Percentiles rank a stretch among this genome's conserved stretches.
Conservation (phyloP, 2,329 filamentous ascomycete species). For the Botrytis galanthina region DNA sequence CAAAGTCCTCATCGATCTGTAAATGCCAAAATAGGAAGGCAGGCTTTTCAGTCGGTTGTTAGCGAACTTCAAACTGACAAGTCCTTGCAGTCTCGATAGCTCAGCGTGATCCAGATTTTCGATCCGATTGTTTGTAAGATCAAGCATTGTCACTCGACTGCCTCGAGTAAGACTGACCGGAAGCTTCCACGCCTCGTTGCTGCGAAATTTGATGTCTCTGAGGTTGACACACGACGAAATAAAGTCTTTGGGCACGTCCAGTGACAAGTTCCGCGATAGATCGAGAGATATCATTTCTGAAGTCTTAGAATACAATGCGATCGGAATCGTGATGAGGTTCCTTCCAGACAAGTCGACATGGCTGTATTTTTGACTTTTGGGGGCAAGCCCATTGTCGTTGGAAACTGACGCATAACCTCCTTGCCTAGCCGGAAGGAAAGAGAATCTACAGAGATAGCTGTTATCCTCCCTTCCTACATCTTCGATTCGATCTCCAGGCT, state of each 20-base stretch:
- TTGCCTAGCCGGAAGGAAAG: conserved; percentile 86
- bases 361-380: conserved; percentile 82
- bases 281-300: conserved; percentile 93
- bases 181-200: conserved; percentile 85
- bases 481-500: conserved; percentile 80
- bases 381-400: conserved; percentile 77
- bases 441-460: conserved; percentile 93
- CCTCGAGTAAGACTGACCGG: conserved; percentile 83
- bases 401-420: conserved; percentile 71
- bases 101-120: conserved; percentile 85
- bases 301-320: conserved; percentile 87
- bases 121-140: conserved; percentile 91
- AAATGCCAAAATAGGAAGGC: conserved; percentile 79
- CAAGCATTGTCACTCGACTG: conserved; percentile 77
- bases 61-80: conserved; percentile 87
- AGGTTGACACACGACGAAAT: conserved; percentile 89
- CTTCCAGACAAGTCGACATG: conserved; percentile 88
- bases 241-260: conserved; percentile 94
- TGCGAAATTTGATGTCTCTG: conserved; percentile 92
- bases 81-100: conserved; percentile 68
- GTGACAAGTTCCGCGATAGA: conserved; percentile 83
- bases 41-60: conserved; percentile 85
- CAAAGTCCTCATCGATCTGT: conserved; percentile 74
- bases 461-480: conserved; percentile 96
- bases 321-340: conserved; percentile 92